Percentiles rank a stretch among this genome's conserved stretches.
These are phyloP conservation scores for Rhizophlyctis rosea DNA, from an alignment of 192 early-diverging fungal species.

Conservation along the genomic window DNA sequence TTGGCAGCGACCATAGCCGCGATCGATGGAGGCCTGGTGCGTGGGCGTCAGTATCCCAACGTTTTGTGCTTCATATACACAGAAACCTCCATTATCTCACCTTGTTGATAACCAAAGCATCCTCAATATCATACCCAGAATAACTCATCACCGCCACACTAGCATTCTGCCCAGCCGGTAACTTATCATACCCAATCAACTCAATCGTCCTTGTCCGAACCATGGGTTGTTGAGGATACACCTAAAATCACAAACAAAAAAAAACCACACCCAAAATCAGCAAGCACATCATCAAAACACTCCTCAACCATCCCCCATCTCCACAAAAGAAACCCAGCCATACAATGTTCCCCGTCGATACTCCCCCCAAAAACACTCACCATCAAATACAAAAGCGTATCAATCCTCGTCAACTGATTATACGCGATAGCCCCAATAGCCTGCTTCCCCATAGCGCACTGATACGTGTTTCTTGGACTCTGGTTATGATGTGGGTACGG, in stretches of 20 bases:
- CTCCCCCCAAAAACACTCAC: no score
- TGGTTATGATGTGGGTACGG: conserved; percentile 99
- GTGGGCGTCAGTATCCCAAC: background rate
- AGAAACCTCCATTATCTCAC: conserved; percentile 21
- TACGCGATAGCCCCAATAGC: conserved; percentile 96
- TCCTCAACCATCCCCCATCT: no score
- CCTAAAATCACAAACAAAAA: background rate
- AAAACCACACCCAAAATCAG: no score
- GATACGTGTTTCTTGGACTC: conserved; percentile 96
- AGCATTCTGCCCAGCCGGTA: conserved; percentile 66
- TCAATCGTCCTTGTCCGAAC: conserved; percentile 97
- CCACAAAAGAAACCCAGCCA: background rate
- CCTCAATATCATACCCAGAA: conserved; percentile 98
- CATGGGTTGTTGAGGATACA: conserved; percentile 97
- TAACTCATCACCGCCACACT: conserved; percentile 97
- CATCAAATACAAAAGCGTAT: conserved; percentile 93
- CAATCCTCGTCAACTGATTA: conserved; percentile 92
- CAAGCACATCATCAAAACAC: no score
- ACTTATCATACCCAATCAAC: conserved; percentile 93
- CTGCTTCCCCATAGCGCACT: conserved; percentile 99
- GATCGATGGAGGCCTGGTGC: conserved; percentile 74
- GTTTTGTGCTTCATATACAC: background rate
- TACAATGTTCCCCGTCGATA: no score
- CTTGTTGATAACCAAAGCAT: conserved; percentile 95
- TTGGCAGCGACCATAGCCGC: conserved; percentile 94